Base-by-base conservation (phyloP, 2,329 filamentous ascomycete species). In the Calonectria pteridis region DNA sequence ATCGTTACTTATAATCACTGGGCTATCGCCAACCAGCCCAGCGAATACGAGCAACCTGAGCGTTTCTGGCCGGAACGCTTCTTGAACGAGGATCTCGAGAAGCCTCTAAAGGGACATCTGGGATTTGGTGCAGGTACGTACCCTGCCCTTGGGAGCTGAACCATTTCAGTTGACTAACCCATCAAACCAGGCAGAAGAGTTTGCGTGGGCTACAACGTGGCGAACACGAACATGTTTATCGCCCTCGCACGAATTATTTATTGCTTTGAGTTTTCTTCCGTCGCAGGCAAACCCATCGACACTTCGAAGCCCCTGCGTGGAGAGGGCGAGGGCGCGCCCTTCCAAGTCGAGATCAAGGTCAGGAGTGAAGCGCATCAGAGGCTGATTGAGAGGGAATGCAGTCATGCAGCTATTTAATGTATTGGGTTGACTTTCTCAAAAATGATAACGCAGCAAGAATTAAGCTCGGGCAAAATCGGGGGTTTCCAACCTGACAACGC, bases 91-190 rank as follows among this genome's bases (percentile, higher is more conserved):
- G 62, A 71, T 11, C 49, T 58, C 20, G 58, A 72, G 11, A 66
- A 65, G 6, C 35, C 69, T 9, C 26, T 74, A 1, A 74, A 72
- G 14, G 72, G 69, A 23, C 72, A 73, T 26, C 51, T 49, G 28
- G 62, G 62, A 10, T 73, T 71, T 50, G 63, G 67, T 40, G 40
- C 72, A 67, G 67, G 72, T 73, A 40, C 26, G 46, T 35, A 65
- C 14, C 28, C 14, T 5, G 7, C 0, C 40, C 23, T 4, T 10
- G 3, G 31, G 1, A 13, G 9, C n/a, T 23, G 1, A 26, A 14
- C 0, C 14, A 43, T n/a, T 14, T 16, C 33, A 20, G 20, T 5
- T 6, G 9, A 10, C 20, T 58, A 18, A 35, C 3, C 2, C 4
- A 16, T 26, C 16, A 7, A 26, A 33, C 28, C 7, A 69, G 67